Base-by-base conservation (phyloP, 345 rosid species). In the Passiflora organensis region DNA sequence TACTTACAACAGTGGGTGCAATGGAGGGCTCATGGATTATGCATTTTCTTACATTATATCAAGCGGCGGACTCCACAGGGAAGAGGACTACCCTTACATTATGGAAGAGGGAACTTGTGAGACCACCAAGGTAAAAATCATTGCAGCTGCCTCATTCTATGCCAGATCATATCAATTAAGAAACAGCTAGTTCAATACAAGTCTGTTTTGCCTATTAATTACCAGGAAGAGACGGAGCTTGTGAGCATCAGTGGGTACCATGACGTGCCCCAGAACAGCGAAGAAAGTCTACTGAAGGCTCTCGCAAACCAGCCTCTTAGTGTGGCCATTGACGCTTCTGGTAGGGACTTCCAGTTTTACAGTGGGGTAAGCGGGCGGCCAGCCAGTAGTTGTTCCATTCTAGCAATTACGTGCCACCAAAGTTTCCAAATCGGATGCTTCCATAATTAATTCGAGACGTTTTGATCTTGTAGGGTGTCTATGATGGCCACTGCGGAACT, bases 21-120 rank as follows among this genome's bases (percentile, higher is more conserved):
- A 68, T 56, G 72, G 72, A 24, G 72, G 72, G 2, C 62, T 67
- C 5, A 60, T 68, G 72, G 72, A 68, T 56, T 68, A 68, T 39
- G 72, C 72, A 32, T 68, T 68, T 56, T 2, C 67, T 14, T 68
- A 55, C 56, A 68, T 68, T 3, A 46, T 51, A 6, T 37, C 57
- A 32, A 68, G 13, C 6, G 67, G 67, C n/a, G 72, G 72, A n/a
- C 62, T 68, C 15, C 67, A 37, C 22, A 56, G 34, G 59, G 72
- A 68, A 16, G 48, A 55, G 12, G 72, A 68, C 28, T 68, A 68
- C 53, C 72, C 72, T 4, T 68, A 68, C 18, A 56, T 68, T 32
- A 68, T 68, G 72, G 67, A 61, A 25, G 72, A 56, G 49, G 67
- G 72, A 38, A 61, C 72, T 17, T 68, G 72, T 22, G 72, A 56